phyloP scores from a whole-genome alignment of 2,329 filamentous ascomycete species.

The Dactylellina drechsleri region DNA sequence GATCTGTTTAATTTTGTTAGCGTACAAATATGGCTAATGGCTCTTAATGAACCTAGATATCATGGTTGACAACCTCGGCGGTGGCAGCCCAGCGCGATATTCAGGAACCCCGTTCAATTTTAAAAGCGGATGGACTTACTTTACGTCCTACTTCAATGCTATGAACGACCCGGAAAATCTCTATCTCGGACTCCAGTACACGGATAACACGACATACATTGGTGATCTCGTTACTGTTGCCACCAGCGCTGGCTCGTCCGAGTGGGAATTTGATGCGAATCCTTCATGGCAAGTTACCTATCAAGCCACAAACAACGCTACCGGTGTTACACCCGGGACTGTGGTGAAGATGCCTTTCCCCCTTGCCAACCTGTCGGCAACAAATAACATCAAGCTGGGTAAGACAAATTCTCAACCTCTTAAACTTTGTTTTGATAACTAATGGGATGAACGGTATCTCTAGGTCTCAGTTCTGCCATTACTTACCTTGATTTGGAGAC shows the following conservation, averaged over 20 bases:
- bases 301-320: conserved; percentile 9
- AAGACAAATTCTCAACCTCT: background rate
- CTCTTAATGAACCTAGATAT: background rate
- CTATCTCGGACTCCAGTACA: conserved; percentile 35
- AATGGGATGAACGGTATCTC: background rate
- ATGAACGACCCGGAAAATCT: conserved; percentile 18
- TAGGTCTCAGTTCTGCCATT: conserved; percentile 30
- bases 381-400: conserved; percentile 32
- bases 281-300: conserved; percentile 34
- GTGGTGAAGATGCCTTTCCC: conserved; percentile 27
- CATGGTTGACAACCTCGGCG: too few species aligned
- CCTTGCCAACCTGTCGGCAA: conserved; percentile 10
- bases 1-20: background rate
- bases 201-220: conserved; percentile 1
- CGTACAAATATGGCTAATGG: too few species aligned
- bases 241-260: background rate
- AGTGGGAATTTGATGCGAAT: conserved; percentile 29
- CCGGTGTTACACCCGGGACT: background rate
- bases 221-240: background rate
- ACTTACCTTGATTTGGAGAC: conserved; percentile 39
- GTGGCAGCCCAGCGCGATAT: conserved; percentile 1
- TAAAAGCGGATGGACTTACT: conserved; percentile 26
- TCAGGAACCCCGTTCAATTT: conserved; percentile 27
- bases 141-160: conserved; percentile 43
- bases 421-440: background rate